A percentile compares a stretch with the other conserved stretches of the same genome.
phyloP scores from a whole-genome alignment of 805 yeast species.

The Schizosaccharomyces octosporus region DNA sequence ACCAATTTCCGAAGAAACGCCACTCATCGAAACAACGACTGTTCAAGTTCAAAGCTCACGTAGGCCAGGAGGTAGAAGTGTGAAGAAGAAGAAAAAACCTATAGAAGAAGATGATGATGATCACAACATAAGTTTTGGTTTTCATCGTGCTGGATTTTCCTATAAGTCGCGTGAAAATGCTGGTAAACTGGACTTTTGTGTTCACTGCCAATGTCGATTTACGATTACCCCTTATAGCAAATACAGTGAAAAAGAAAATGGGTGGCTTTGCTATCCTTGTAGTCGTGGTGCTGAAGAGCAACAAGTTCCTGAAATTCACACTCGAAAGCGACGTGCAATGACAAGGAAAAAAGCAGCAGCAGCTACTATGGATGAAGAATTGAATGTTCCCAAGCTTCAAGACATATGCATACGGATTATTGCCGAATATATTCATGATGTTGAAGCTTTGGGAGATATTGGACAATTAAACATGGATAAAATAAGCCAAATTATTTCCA shows the following conservation, averaged over 20 bases:
- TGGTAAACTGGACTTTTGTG: conserved; percentile 27
- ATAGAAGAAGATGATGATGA: conserved; percentile 4
- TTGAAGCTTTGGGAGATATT: conserved; percentile 68
- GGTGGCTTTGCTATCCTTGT: conserved; percentile 39
- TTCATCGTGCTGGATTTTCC: not conserved
- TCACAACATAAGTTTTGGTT: too few species aligned
- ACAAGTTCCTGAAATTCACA: conserved; percentile 18
- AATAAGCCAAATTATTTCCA: conserved; percentile 51
- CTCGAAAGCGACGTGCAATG: conserved; percentile 47
- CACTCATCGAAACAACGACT: not conserved
- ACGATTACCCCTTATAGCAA: conserved; percentile 44
- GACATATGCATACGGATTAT: conserved; percentile 53
- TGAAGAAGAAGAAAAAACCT: conserved; percentile 5
- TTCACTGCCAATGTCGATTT: conserved; percentile 35
- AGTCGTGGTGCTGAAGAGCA: conserved; percentile 23
- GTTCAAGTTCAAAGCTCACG: not conserved
- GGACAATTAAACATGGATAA: conserved; percentile 48
- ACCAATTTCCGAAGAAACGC: not conserved
- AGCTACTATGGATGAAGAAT: conserved; percentile 38
- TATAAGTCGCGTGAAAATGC: conserved; percentile 5
- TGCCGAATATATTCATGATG: conserved; percentile 41
- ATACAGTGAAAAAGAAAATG: conserved; percentile 16
- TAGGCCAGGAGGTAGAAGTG: not conserved
- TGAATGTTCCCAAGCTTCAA: conserved; percentile 45
- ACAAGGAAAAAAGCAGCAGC: conserved; percentile 40